These are phyloP conservation scores for Penicillium occitanis DNA, from an alignment of 2,329 filamentous ascomycete species.

Conservation along the genomic window DNA sequence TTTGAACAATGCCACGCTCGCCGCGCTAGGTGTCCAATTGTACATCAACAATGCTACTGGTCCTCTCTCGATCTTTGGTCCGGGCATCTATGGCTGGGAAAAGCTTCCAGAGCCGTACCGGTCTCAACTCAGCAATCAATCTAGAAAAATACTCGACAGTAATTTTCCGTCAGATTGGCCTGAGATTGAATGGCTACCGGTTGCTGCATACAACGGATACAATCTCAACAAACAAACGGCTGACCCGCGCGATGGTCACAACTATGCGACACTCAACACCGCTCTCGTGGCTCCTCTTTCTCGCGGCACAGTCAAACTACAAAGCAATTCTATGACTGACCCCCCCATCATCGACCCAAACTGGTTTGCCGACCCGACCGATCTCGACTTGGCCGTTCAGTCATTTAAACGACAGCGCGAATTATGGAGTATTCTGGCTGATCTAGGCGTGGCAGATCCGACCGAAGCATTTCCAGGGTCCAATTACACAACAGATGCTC, in stretches of 20 bases:
- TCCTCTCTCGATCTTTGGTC: slow-evolving; percentile 26
- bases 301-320: slow-evolving; percentile 48
- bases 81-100: slow-evolving; percentile 30
- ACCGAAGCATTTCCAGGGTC: slow-evolving; percentile 42
- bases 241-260: slow-evolving; percentile 32
- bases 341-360: slow-evolving; percentile 49
- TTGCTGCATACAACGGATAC: slow-evolving; percentile 31
- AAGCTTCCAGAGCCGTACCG: slow-evolving; percentile 30
- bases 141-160: slow-evolving; percentile 25
- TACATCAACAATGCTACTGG: slow-evolving; percentile 29
- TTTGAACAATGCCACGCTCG: slow-evolving; percentile 26
- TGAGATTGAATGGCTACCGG: slow-evolving; percentile 37
- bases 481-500: slow-evolving; percentile 41
- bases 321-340: slow-evolving; percentile 35
- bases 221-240: slow-evolving; percentile 27
- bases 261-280: slow-evolving; percentile 35
- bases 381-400: slow-evolving; percentile 48
- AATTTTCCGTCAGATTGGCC: slow-evolving; percentile 41
- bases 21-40: slow-evolving; percentile 25
- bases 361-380: slow-evolving; percentile 47
- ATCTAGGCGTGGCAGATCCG: slow-evolving; percentile 34
- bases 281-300: slow-evolving; percentile 45
- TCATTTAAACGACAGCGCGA: slow-evolving; percentile 46
- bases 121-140: slow-evolving; percentile 24
- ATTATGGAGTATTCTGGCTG: slow-evolving; percentile 32